Percentiles rank a stretch among this genome's conserved stretches.
Evolutionary conservation across 306 rosid species (phyloP).

Genomic region (Begonia masoniana): DNA sequence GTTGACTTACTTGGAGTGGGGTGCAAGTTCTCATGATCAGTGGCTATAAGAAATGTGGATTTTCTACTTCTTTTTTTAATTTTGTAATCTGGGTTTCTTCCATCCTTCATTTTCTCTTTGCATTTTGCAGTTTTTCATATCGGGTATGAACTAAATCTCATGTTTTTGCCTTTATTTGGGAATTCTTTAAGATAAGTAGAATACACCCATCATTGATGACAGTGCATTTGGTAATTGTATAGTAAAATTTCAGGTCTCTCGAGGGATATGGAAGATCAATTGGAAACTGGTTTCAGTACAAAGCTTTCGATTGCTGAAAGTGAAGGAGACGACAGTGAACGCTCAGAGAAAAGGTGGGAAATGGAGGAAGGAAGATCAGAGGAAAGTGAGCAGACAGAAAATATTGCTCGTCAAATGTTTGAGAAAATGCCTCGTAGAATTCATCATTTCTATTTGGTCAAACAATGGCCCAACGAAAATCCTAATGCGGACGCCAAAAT

Average conservation of each 20-base stretch:
- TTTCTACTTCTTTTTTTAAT: not conserved
- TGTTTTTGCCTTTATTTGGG: too few relatives aligned
- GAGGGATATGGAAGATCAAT: not conserved
- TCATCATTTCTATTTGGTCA: slow-evolving; percentile 11
- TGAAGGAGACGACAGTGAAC: not conserved
- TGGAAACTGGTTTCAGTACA: not conserved
- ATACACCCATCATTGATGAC: too few relatives aligned
- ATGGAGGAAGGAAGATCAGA: slow-evolving; percentile 4
- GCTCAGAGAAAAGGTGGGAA: not conserved
- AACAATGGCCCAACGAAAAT: slow-evolving; percentile 6
- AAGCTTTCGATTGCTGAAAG: not conserved
- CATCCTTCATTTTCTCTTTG: too few relatives aligned
- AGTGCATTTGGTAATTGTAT: too few relatives aligned
- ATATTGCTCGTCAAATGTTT: slow-evolving; percentile 2
- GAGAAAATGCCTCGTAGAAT: slow-evolving; percentile 3
- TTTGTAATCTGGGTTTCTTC: too few relatives aligned
- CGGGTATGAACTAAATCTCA: too few relatives aligned
- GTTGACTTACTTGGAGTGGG: slow-evolving; percentile 3
- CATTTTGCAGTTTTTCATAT: too few relatives aligned
- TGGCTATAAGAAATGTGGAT: not conserved
- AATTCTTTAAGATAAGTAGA: too few relatives aligned
- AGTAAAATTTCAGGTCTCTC: too few relatives aligned
- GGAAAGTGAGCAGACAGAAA: not conserved
- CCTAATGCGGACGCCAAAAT: slow-evolving; percentile 3
- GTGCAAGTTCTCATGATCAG: slow-evolving; percentile 1